These are phyloP conservation scores for Lupinus albus DNA, from an alignment of 306 rosid genomes.

Conservation along the genomic window DNA sequence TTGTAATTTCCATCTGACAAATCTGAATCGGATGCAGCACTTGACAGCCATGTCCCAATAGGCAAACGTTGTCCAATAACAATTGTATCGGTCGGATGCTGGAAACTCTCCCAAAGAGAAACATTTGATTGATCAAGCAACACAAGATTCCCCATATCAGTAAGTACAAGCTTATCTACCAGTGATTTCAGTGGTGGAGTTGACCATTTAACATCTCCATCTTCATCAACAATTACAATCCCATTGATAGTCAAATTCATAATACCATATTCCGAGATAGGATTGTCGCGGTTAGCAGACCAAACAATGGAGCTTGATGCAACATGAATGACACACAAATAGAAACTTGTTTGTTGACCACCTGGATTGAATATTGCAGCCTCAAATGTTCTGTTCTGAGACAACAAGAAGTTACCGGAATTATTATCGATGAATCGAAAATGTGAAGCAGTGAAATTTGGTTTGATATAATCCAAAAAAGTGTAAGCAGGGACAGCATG, in stretches of 20 bases:
- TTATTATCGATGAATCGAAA: constrained; percentile 50
- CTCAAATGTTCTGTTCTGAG: constrained; percentile 61
- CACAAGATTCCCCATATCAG: constrained; percentile 76
- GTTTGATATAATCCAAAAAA: constrained; percentile 51
- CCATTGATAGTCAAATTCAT: constrained; percentile 59
- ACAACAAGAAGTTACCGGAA: constrained; percentile 66
- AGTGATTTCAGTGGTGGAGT: constrained; percentile 60
- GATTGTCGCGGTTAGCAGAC: constrained; percentile 72
- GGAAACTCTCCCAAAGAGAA: constrained; percentile 93
- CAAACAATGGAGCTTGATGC: constrained; percentile 70
- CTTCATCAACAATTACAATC: constrained; percentile 47
- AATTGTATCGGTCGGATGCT: constrained; percentile 79
- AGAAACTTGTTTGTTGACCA: constrained; percentile 54
- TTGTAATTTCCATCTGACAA: constrained; percentile 64
- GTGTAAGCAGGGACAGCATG: constrained; percentile 46
- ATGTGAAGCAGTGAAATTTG: constrained; percentile 66
- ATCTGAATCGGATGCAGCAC: constrained; percentile 50
- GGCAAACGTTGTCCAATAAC: constrained; percentile 71
- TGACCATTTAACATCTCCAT: constrained; percentile 68
- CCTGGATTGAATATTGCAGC: constrained; percentile 66
- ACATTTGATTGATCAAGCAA: constrained; percentile 63
- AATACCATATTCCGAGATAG: constrained; percentile 62
- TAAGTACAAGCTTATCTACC: constrained; percentile 55
- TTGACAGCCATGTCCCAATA: constrained; percentile 56
- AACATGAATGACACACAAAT: constrained; percentile 71